Percentiles rank a stretch among this genome's conserved stretches.
phyloP scores from a whole-genome alignment of 306 rosid genomes.

The Lotus japonicus region DNA sequence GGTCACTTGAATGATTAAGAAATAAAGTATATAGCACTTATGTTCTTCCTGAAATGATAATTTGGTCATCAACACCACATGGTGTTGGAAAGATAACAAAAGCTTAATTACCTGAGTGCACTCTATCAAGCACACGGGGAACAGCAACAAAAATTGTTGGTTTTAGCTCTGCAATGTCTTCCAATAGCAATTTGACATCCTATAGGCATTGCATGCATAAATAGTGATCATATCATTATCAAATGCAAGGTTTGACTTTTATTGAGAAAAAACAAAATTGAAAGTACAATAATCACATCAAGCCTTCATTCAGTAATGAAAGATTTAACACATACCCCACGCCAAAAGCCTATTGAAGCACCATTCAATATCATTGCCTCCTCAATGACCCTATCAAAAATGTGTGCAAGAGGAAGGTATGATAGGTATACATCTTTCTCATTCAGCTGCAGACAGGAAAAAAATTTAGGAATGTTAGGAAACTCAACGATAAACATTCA shows the following conservation, averaged over 20 bases:
- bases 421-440: constrained; percentile 69
- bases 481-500: constrained; percentile 11
- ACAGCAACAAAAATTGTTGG: constrained; percentile 86
- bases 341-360: constrained; percentile 92
- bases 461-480: not conserved
- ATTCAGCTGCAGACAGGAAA: constrained; percentile 36
- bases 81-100: not conserved
- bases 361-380: constrained; percentile 73
- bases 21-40: not conserved
- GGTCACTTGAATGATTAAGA: not conserved
- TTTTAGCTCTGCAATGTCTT: constrained; percentile 76
- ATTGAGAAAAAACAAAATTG: not conserved
- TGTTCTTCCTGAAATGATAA: constrained; percentile 4
- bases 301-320: constrained; percentile 1
- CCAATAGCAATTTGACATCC: constrained; percentile 69
- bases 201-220: not conserved
- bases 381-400: constrained; percentile 79
- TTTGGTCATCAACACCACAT: not conserved
- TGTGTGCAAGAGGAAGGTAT: constrained; percentile 96
- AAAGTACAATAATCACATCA: constrained; percentile 19
- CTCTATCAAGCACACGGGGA: constrained; percentile 92
- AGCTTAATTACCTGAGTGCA: constrained; percentile 51
- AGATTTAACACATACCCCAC: constrained; percentile 44
- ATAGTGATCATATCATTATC: not conserved
- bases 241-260: constrained; percentile 6